Percentiles rank a stretch among this genome's conserved stretches.
These are phyloP conservation scores for Neurospora sp. DNA, from an alignment of 495 filamentous ascomycete species.

Conservation along the genomic window DNA sequence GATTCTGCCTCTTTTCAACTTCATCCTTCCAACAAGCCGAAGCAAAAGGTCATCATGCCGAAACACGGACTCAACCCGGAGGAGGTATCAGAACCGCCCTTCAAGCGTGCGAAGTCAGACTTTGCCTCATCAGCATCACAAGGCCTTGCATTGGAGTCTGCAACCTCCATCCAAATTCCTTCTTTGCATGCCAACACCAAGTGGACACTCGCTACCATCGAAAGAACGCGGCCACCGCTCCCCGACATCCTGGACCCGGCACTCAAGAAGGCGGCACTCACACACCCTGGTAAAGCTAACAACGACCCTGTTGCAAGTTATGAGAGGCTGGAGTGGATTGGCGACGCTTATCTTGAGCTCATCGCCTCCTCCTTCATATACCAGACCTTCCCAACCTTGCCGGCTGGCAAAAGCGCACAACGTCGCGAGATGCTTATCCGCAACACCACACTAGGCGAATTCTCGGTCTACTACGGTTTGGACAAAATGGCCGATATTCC, in stretches of 20 bases:
- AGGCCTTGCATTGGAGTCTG: background rate
- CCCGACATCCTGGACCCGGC: slow-evolving; percentile 47
- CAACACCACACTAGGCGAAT: slow-evolving; percentile 64
- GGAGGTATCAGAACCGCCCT: background rate
- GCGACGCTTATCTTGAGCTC: slow-evolving; percentile 65
- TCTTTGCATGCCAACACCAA: slow-evolving; percentile 12
- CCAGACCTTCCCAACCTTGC: slow-evolving; percentile 47
- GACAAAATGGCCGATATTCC: slow-evolving; percentile 48
- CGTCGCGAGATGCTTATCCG: slow-evolving; percentile 62
- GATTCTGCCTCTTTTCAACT: background rate
- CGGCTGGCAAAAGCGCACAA: slow-evolving; percentile 51
- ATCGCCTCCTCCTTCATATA: slow-evolving; percentile 56
- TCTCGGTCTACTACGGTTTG: slow-evolving; percentile 56
- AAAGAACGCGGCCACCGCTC: slow-evolving; percentile 37
- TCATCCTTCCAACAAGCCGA: background rate
- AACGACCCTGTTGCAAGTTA: slow-evolving; percentile 39
- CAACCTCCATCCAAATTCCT: background rate
- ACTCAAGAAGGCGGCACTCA: slow-evolving; percentile 56
- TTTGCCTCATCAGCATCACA: background rate
- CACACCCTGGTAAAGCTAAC: slow-evolving; percentile 43
- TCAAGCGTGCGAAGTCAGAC: slow-evolving; percentile 11
- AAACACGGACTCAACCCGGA: background rate
- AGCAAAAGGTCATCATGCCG: background rate
- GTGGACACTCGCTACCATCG: slow-evolving; percentile 35
- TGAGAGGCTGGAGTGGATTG: slow-evolving; percentile 65